Evolutionary conservation across 148 eudicot genomes (phyloP), one percentile per base, ranked within the genome.

Genomic region (Beta vulgaris): DNA sequence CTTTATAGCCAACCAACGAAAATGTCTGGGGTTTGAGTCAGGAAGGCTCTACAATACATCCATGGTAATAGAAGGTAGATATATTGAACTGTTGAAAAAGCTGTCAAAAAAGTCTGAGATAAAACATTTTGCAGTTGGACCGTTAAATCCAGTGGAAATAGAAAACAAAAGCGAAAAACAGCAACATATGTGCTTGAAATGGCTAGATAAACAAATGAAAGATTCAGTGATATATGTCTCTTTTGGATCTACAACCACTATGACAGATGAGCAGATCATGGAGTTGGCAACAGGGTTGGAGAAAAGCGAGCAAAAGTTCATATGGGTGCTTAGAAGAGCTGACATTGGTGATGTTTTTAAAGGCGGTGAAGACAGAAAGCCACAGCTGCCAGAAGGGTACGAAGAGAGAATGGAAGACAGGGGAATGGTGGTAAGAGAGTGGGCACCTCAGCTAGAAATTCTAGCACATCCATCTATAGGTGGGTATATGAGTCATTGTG

Each of bases 381-480:
- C 69, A 11, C 65, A 71, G 25, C 54, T 91, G 32, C 93, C 93
- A 39, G 32, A 81, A 35, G 97, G 93, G 68, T 89, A 46, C 16
- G 93, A 87, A 84, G 88, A 88, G 25, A 81, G 87, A 48, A 54
- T 85, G 15, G 21, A 72, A 79, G 76, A 69, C 8, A 77, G 55
- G 6, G 91, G 93, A 31, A 59, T 91, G 25, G 70, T 91, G 14
- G 77, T 85, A 21, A 83, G 83, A 71, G 88, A 88, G 14, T 91
- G 92, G 92, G 88, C 86, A 0, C 92, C 92, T 3, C 96, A 91
- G 73, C 19, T 88, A n/a, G 87, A 87, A 40, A 88, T 88, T 23
- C 76, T 91, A 40, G 87, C 39, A 0, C 96, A 91, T 57, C 25
- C 63, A 18, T 73, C 92, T 0, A 84, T 75, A 4, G 89, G 89